A percentile compares a stretch with the other conserved stretches of the same genome.
Evolutionary conservation across 2,329 filamentous ascomycete genomes (phyloP).

Genomic region (Aspergillus sp.): DNA sequence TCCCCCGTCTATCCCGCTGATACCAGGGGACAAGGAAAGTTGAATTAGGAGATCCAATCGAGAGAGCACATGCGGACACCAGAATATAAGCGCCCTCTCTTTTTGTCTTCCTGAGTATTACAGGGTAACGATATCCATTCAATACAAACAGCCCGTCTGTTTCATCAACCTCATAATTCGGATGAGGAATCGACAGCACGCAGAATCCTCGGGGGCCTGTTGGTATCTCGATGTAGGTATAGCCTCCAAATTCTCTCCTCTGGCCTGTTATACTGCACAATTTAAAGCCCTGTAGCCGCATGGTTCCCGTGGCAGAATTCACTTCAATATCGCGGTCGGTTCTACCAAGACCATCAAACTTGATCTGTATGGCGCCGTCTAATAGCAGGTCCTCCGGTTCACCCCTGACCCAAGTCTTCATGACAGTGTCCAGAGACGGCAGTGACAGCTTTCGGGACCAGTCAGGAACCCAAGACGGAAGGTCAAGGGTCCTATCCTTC

Average conservation of each 20-base stretch:
- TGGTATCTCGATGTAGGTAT: not conserved
- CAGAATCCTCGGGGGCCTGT: not conserved
- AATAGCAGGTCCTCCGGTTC: not conserved
- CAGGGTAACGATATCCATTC: not conserved
- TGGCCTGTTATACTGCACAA: not conserved
- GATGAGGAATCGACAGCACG: not conserved
- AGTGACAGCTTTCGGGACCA: slow-evolving; percentile 3
- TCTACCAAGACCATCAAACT: not conserved
- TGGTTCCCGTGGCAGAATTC: not conserved
- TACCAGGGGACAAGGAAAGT: not conserved
- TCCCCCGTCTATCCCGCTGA: not conserved
- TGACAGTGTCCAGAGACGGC: not conserved
- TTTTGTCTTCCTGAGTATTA: not conserved
- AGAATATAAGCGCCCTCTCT: not conserved
- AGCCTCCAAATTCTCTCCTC: not conserved
- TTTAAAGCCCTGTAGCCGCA: not conserved
- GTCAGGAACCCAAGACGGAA: slow-evolving; percentile 10
- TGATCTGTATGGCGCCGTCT: not conserved
- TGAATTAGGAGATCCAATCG: not conserved
- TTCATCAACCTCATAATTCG: not conserved
- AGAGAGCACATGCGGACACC: slow-evolving; percentile 1
- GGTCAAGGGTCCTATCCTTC: not conserved
- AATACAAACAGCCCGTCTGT: not conserved
- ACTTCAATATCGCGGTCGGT: not conserved
- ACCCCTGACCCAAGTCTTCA: not conserved